phyloP scores from a whole-genome alignment of 2,329 filamentous ascomycete species.

The Fusarium acutatum region DNA sequence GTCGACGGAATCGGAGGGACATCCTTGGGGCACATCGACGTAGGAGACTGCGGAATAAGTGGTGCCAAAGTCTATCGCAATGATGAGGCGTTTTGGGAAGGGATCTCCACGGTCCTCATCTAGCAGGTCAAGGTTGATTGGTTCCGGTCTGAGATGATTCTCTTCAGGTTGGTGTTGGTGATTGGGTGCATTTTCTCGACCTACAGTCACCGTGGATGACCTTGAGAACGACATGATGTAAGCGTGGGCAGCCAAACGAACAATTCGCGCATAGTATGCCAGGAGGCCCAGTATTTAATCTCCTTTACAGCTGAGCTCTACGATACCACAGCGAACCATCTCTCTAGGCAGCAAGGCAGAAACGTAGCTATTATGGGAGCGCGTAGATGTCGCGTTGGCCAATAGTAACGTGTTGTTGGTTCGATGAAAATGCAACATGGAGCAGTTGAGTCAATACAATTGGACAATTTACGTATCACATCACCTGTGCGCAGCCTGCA shows the following conservation, averaged over 20 bases:
- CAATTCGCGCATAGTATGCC: background rate
- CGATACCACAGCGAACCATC: background rate
- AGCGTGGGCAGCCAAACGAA: accelerated
- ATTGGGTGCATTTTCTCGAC: background rate
- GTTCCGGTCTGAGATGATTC: background rate
- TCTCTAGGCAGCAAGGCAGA: background rate
- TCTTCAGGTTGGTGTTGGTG: background rate
- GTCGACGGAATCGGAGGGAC: background rate
- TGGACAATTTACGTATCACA: background rate
- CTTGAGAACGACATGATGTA: background rate
- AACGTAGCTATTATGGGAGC: accelerated
- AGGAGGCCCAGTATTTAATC: background rate
- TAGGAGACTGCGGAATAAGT: background rate
- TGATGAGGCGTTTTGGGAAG: background rate
- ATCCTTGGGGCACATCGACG: background rate
- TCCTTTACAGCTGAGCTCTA: accelerated
- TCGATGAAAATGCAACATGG: accelerated
- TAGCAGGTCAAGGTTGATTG: background rate
- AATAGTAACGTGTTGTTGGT: background rate
- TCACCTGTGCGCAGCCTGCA: background rate
- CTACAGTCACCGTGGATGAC: background rate
- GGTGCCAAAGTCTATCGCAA: background rate
- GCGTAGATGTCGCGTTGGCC: background rate
- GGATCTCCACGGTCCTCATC: background rate
- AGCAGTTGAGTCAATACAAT: background rate